Percentiles rank a stretch among this genome's conserved stretches.
Conservation (phyloP, 1,284 basidiomycete species). For the Tylopilus sp. region DNA sequence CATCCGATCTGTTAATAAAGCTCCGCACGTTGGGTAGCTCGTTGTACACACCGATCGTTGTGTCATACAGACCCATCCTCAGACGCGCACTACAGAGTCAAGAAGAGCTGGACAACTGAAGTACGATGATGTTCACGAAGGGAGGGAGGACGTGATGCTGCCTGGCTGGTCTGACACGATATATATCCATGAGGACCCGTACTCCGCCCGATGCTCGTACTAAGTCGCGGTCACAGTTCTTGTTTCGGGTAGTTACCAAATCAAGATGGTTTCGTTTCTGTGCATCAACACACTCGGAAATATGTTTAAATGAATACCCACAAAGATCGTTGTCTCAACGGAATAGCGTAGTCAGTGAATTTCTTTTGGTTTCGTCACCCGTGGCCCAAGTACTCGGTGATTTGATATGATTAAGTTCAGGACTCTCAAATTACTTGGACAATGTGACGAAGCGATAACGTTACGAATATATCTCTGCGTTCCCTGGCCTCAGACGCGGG, state of each 20-base stretch:
- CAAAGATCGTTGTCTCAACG: background rate
- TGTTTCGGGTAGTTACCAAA: background rate
- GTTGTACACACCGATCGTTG: conserved; percentile 15
- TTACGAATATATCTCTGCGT: no score
- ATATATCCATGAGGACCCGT: background rate
- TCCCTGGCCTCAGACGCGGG: no score
- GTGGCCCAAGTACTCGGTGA: no score
- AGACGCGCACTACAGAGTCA: background rate
- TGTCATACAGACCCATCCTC: conserved; percentile 15
- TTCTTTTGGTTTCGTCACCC: background rate
- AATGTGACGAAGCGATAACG: no score
- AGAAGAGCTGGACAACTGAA: background rate
- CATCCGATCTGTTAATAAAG: background rate
- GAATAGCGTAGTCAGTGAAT: no score
- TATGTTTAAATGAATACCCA: background rate
- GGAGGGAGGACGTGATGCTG: background rate
- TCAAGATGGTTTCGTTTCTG: background rate
- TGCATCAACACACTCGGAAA: background rate
- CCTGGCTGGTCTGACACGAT: no score
- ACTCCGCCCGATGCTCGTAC: no score
- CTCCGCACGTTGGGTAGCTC: background rate
- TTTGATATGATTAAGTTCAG: no score
- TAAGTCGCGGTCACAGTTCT: no score
- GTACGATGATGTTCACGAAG: no score
- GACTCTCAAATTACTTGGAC: no score